Percentiles rank a stretch among this genome's conserved stretches.
Evolutionary conservation across 2,329 filamentous ascomycete species (phyloP).

Genomic region (Nothopassalora personata): DNA sequence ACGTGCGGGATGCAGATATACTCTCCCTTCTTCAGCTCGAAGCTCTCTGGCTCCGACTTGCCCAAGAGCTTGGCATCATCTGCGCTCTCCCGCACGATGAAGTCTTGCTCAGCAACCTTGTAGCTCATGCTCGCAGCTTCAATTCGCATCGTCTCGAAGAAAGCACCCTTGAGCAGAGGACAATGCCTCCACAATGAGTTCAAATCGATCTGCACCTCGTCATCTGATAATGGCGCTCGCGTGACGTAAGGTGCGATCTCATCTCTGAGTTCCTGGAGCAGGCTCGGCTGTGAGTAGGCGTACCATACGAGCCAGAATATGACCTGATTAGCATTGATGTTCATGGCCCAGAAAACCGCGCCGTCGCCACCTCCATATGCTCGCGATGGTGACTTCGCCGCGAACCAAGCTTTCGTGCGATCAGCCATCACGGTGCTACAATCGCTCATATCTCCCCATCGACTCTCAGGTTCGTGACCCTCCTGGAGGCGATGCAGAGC

Average conservation of each 20-base stretch:
- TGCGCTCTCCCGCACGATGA: not conserved
- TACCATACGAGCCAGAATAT: not conserved
- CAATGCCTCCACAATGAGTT: not conserved
- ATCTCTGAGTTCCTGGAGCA: not conserved
- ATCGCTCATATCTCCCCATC: not conserved
- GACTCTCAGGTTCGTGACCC: not conserved
- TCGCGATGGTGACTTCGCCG: not conserved
- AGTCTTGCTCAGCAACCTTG: not conserved
- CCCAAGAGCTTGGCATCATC: not conserved
- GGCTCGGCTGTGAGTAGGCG: not conserved
- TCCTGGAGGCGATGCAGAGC: not conserved
- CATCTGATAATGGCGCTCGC: not conserved
- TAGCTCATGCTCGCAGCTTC: conserved; percentile 1
- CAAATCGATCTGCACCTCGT: not conserved
- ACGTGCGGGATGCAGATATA: not conserved
- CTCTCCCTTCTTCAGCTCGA: not conserved
- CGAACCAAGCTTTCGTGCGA: not conserved
- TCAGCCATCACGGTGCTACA: not conserved
- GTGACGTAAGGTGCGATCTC: not conserved
- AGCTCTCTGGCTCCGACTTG: not conserved
- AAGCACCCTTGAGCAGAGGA: not conserved
- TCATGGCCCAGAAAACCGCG: not conserved
- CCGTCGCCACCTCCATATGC: not conserved
- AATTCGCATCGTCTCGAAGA: not conserved
- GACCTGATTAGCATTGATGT: not conserved